A percentile compares a stretch with the other conserved stretches of the same genome.
Conservation (phyloP, 371 early-diverging fungal species). For the Apophysomyces ossiformis region DNA sequence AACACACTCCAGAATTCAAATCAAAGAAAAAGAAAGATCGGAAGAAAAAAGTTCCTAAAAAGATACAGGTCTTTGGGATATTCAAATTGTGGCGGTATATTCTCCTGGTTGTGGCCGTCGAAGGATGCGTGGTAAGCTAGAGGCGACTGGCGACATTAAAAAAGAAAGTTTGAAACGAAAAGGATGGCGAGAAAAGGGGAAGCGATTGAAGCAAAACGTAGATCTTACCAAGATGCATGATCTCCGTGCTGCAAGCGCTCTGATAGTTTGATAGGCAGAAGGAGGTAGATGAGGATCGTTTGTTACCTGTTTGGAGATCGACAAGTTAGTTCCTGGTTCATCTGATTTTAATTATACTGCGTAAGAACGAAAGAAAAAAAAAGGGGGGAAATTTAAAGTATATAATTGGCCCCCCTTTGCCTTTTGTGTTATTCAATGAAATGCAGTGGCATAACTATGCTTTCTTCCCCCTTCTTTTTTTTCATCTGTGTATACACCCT, state of each 20-base stretch:
- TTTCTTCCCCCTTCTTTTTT: background rate
- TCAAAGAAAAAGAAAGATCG: conserved; percentile 68
- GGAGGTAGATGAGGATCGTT: too few species aligned
- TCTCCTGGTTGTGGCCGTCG: conserved; percentile 57
- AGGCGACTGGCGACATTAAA: conserved; percentile 26
- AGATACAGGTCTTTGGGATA: background rate
- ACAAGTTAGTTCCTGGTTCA: too few species aligned
- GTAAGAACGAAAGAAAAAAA: background rate
- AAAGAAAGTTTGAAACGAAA: background rate
- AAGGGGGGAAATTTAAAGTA: background rate
- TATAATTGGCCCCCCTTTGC: background rate
- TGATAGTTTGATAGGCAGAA: background rate
- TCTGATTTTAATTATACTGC: background rate
- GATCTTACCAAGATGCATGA: background rate
- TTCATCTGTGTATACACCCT: background rate
- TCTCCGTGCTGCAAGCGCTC: background rate
- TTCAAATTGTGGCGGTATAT: conserved; percentile 5
- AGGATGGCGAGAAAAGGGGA: background rate
- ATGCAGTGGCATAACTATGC: background rate
- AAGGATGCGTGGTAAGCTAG: conserved; percentile 46
- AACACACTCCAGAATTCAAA: conserved; percentile 87
- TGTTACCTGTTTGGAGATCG: too few species aligned
- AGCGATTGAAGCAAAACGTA: background rate
- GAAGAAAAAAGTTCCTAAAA: background rate
- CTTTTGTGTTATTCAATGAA: background rate